These are phyloP conservation scores for Pyrenopolyporus hunteri DNA, from an alignment of 495 filamentous ascomycete genomes.

Conservation along the genomic window DNA sequence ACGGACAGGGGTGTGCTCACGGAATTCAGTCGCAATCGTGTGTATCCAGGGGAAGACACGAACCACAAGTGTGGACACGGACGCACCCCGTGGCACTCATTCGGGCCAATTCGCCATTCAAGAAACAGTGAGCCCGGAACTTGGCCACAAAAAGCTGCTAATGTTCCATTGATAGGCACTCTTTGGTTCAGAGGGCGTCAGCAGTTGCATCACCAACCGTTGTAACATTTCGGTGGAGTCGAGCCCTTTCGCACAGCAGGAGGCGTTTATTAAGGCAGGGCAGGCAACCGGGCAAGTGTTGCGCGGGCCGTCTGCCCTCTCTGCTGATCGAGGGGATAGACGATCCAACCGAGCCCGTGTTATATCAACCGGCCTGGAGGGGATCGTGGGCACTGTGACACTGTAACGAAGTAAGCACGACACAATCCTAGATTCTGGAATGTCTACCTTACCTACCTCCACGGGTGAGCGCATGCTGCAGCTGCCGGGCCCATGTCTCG, in stretches of 20 bases:
- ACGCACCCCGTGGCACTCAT: slow-evolving; percentile 37
- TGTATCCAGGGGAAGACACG: slow-evolving; percentile 33
- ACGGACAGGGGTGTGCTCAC: slow-evolving; percentile 28
- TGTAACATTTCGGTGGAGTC: slow-evolving; percentile 38
- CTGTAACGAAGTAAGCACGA: slow-evolving; percentile 33
- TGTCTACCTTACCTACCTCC: slow-evolving; percentile 30
- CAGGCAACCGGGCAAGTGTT: slow-evolving; percentile 23
- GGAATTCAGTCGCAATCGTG: slow-evolving; percentile 21
- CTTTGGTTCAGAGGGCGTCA: slow-evolving; percentile 39
- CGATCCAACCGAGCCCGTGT: slow-evolving; percentile 31
- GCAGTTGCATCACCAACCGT: slow-evolving; percentile 39
- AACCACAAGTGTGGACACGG: slow-evolving; percentile 34
- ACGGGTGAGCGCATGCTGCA: slow-evolving; percentile 36
- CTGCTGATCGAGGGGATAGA: slow-evolving; percentile 18
- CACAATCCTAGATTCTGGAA: slow-evolving; percentile 40
- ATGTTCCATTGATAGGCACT: slow-evolving; percentile 30
- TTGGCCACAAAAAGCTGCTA: slow-evolving; percentile 33
- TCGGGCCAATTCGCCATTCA: slow-evolving; percentile 39
- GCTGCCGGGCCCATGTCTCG: slow-evolving; percentile 30
- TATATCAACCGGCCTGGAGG: slow-evolving; percentile 26
- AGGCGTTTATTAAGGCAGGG: slow-evolving; percentile 24
- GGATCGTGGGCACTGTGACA: slow-evolving; percentile 32
- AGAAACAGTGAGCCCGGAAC: slow-evolving; percentile 38
- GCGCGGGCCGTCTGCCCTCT: slow-evolving; percentile 26
- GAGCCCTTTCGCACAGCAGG: slow-evolving; percentile 15